Evolutionary conservation across 1,139 yeast genomes (phyloP), one percentile per base, ranked within the genome.

Genomic region (Blastobotrys petasosporus): DNA sequence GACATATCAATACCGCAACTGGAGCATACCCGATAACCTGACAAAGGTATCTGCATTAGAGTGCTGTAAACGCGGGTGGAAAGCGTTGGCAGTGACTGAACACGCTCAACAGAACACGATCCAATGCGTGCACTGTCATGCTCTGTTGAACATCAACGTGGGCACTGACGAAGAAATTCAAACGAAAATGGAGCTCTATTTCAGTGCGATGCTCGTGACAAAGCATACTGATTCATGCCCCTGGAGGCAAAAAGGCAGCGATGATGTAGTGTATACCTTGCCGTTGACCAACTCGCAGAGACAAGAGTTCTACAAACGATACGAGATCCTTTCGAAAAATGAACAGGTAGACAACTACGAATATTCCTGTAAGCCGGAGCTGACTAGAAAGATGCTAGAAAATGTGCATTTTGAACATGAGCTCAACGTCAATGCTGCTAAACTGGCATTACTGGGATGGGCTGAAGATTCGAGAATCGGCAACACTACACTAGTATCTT

Each of bases 21-120:
- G 59, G 59, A 47, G 41, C 15, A 40, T 55, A 3, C 56, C 58
- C n/a, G 25, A 45, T 2, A 40, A 41, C 4, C 33, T 48, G 37
- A 35, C 17, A 15, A 15, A 28, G 13, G 46, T 53, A 12, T 46
- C 45, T 13, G 49, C 56, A 11, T 41, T 52, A 10, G 54, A 44
- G 32, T 55, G 58, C 44, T 42, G 54, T 10, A 47, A 48, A 16
- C 47, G 40, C 2, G 59, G 59, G 4, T 55, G 57, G 57, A 35
- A 15, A 17, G 54, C 45, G 23, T 32, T 45, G 37, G 39, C 33
- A 12, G 43, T 39, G 4, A 36, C 35, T 3, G 44, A 42, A 12
- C 32, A 43, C 5, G 28, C 43, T 10, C 20, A 28, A 15, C 44
- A 31, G 20, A 54, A 53, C 36, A 49, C 56, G 1, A 41, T 55